Base-by-base conservation (phyloP, 768 basidiomycete species). In the Boletus pseudopeckii region DNA sequence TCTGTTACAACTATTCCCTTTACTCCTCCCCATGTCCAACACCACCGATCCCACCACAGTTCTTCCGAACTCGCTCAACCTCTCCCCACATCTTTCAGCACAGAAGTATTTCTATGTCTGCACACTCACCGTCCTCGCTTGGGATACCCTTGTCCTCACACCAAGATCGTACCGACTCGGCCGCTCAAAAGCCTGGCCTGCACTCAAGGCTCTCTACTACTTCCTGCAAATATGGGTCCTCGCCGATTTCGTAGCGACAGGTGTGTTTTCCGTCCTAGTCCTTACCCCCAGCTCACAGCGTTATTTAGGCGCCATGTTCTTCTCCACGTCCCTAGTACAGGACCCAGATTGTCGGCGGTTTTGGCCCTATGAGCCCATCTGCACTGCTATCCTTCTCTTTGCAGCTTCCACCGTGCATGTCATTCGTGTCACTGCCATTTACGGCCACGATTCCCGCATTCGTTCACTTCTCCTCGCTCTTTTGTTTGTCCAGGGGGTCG, bases 71-170 rank as follows among this genome's bases (percentile, higher is more conserved):
- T 88, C 83, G 22, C 83, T 92, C 64, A 75, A 86, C 59, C 81
- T 92, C 6, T 80, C 90, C 0, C 80, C 90, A 2, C 90, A 90
- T 67, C 77, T 92, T 34, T 82, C 80, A 30, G 90, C 90, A 0
- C 90, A 92, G 77, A 92, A 92, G 71, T 93, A 93, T 63, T 91
- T 92, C 67, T 82, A 89, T 44, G 91, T 92, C 58, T 93, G 90
- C 75, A 90, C 90, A 0, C 82, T 93, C 57, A 93, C 90, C 50
- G 88, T 93, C 52, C 87, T 90, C 0, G 90, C 90, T 7, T 92
- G 91, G 90, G 90, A 93, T 63, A 85, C 90, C 34, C 83, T 93
- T 62, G 90, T 93, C 34, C 80, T 93, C 45, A 85, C 85, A 9
- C 90, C 90, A 0, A 75, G 90, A 50, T 84, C 86, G 44, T 92